These are phyloP conservation scores for Fusarium sp. DNA, from an alignment of 2,329 filamentous ascomycete species.

Conservation along the genomic window DNA sequence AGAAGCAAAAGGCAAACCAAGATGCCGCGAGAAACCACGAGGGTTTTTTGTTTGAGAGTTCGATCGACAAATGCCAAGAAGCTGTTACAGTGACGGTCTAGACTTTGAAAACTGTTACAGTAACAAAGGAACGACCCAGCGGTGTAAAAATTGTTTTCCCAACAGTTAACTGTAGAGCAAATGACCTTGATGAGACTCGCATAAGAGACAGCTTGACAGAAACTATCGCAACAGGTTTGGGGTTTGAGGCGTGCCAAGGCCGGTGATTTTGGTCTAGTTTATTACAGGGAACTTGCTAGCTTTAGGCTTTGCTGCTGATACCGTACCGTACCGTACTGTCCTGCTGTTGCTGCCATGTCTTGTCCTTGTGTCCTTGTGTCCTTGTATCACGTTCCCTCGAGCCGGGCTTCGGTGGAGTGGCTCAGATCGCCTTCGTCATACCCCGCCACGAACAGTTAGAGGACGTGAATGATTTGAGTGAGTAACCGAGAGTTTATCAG, in stretches of 20 bases:
- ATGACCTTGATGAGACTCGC: background rate
- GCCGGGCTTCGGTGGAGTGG: conserved; percentile 38
- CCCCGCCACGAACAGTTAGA: conserved; percentile 37
- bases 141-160: no score
- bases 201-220: background rate
- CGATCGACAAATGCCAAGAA: background rate
- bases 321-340: background rate
- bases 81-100: background rate
- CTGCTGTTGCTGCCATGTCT: background rate
- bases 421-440: conserved; percentile 43
- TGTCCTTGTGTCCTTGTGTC: conserved; percentile 18
- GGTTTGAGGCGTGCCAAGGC: conserved; percentile 13
- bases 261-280: conserved; percentile 1
- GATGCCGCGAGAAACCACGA: conserved; percentile 3
- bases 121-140: background rate
- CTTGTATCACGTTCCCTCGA: conserved; percentile 41
- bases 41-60: background rate
- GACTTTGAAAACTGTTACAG: background rate
- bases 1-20: background rate
- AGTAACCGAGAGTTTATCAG: conserved; percentile 8
- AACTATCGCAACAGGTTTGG: background rate
- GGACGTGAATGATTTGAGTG: conserved; percentile 15
- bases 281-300: conserved; percentile 20
- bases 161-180: no score
- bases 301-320: conserved; percentile 1